A percentile compares a stretch with the other conserved stretches of the same genome.
Evolutionary conservation across 164 flowering plant species (phyloP).

Genomic region (Chimonanthus salicifolius): DNA sequence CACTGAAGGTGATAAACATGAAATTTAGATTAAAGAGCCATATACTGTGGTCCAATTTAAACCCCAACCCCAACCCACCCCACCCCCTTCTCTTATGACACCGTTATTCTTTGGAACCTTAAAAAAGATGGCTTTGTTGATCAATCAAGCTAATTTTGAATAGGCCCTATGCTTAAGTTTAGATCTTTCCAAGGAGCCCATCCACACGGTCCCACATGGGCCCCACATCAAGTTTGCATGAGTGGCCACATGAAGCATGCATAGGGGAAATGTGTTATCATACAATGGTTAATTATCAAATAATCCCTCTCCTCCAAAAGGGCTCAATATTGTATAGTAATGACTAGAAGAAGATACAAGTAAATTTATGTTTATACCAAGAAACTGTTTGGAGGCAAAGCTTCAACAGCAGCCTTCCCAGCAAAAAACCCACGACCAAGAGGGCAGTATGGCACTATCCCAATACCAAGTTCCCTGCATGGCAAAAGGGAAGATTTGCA

Average conservation of each 20-base stretch:
- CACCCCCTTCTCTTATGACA: too few species aligned
- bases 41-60: not conserved
- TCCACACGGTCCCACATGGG: too few species aligned
- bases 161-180: too few species aligned
- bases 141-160: too few species aligned
- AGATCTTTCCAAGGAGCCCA: too few species aligned
- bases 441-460: conserved; percentile 12
- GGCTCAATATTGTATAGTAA: not conserved
- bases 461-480: conserved; percentile 14
- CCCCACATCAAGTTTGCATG: too few species aligned
- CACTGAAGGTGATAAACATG: too few species aligned
- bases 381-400: conserved; percentile 5
- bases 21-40: not conserved
- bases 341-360: not conserved
- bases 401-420: conserved; percentile 10
- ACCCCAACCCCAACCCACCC: too few species aligned
- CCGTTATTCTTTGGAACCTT: too few species aligned
- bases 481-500: not conserved
- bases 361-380: not conserved
- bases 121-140: too few species aligned
- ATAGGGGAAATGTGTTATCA: not conserved
- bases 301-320: not conserved
- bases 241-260: too few species aligned
- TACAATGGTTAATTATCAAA: not conserved
- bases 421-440: conserved; percentile 11